These are phyloP conservation scores for Solanum neorickii DNA, from an alignment of 257 asterid genomes.

Conservation along the genomic window DNA sequence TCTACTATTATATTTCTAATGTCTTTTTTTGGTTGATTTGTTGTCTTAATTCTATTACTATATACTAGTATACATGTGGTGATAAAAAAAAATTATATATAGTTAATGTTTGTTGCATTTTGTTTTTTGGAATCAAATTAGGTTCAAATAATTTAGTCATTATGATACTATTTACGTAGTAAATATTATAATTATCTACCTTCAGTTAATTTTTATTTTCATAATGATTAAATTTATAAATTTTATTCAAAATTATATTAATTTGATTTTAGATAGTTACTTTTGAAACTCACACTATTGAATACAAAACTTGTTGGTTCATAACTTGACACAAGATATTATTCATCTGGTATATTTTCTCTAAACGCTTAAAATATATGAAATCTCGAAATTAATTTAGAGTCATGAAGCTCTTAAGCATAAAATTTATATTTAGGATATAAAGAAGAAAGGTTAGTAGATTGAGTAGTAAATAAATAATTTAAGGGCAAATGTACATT, in stretches of 20 bases:
- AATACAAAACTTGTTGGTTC: not conserved
- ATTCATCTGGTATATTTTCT: not conserved
- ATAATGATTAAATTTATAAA: not conserved
- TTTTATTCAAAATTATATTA: not conserved
- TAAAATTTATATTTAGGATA: not conserved
- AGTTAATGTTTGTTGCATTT: not conserved
- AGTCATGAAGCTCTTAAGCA: not conserved
- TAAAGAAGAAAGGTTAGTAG: not conserved
- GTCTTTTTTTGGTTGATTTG: not conserved
- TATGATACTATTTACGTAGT: no score
- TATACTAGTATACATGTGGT: not conserved
- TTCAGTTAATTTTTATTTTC: not conserved
- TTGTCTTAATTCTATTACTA: not conserved
- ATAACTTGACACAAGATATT: not conserved
- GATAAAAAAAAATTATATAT: no score
- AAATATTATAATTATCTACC: not conserved
- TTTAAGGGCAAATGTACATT: not conserved
- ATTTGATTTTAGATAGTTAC: not conserved
- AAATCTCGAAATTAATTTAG: not conserved
- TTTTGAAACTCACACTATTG: not conserved
- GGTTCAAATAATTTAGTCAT: not conserved
- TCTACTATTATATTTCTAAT: not conserved
- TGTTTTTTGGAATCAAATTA: not conserved
- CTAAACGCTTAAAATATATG: not conserved
- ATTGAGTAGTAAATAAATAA: not conserved